Base-by-base conservation (phyloP, 306 rosid genomes). In the Trifolium pratense region DNA sequence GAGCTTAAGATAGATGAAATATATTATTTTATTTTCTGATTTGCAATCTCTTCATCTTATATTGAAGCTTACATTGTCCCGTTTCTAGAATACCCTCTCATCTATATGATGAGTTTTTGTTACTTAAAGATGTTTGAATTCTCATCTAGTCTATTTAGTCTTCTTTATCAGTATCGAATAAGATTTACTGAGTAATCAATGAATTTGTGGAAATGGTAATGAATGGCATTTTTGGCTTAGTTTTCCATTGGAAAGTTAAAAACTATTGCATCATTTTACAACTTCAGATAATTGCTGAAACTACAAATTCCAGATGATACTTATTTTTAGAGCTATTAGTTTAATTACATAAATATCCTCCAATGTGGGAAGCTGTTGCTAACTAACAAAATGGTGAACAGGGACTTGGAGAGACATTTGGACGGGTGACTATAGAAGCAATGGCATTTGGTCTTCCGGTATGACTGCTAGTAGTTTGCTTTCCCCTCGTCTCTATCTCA, bases 391-490 rank as follows among this genome's bases (percentile, higher is more conserved):
- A 32, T 80, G 58, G 26, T 85, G 79, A 81, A 77, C 90, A 92
- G 98, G 98, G 98, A 37, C 78, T 81, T 37, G 98, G 98, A 80
- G 98, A 92, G 85, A 92, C 98, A 59, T 92, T 92, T 73, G 98
- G 98, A 73, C 84, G 98, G 36, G 98, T 92, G 75, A 88, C 98
- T 68, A 86, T 92, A 66, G 96, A 92, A 86, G 98, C 98, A 8
- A 88, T 90, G 98, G 87, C 98, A 9, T 92, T 88, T 73, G 92
- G 97, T 81, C 96, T 92, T 78, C 92, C 95, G 92, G 98, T 92
- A 90, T 65, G 95, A 75, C 61, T 66, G 18, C 43, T 53, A 23
- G 61, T 53, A 23, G 61, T 75, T 74, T 18, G 39, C 64, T 61
- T 68, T 37, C 40, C 48, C 39, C 64, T 31, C 32, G 48, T 48